Evolutionary conservation across 768 basidiomycete genomes (phyloP), one percentile per base, ranked within the genome.

Genomic region (Podaxis sp.): DNA sequence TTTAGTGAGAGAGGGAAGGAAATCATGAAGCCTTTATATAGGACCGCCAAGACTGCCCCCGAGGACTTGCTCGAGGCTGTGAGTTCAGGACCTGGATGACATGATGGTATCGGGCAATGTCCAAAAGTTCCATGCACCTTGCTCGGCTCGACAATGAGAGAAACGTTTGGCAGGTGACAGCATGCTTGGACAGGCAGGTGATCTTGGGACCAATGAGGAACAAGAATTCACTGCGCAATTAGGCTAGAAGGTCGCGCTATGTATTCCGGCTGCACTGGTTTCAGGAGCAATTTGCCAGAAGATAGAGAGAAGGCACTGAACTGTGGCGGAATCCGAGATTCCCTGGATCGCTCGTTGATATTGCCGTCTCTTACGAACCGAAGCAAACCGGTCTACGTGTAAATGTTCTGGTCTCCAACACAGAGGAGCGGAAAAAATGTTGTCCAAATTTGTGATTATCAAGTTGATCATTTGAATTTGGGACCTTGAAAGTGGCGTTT

Each of bases 111-210:
- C 54, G 44, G 21, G 32, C 18, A 18, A n/a, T 5, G 16, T 40
- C 42, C 14, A 3, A 14, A 10, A 5, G 25, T 40, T 47, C 55
- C 46, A 48, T 50, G 4, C 46, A 50, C 13, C 18, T 42, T 58
- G 35, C 40, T 58, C 57, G 57, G 47, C 16, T 58, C 47, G 23
- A 38, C 10, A 14, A 38, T 13, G 32, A 50, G 28, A 50, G 16
- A 13, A 38, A 13, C 16, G 13, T 46, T 25, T n/a, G 32, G 28
- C 55, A 56, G 55, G 55, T 56, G 55, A 56, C 55, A 56, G 32
- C 32, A 9, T 6, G 32, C 32, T 32, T 32, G 32, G 32, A 32
- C 32, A 14, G n/a, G 3, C 42, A 44, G 42, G 42, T 44, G 42
- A 44, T 1, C 42, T 18, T 44, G 10, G 16, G 23, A 7, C 57